Percentiles rank a stretch among this genome's conserved stretches.
Evolutionary conservation across 495 filamentous ascomycete genomes (phyloP).

Genomic region (Cudoniella acicularis): DNA sequence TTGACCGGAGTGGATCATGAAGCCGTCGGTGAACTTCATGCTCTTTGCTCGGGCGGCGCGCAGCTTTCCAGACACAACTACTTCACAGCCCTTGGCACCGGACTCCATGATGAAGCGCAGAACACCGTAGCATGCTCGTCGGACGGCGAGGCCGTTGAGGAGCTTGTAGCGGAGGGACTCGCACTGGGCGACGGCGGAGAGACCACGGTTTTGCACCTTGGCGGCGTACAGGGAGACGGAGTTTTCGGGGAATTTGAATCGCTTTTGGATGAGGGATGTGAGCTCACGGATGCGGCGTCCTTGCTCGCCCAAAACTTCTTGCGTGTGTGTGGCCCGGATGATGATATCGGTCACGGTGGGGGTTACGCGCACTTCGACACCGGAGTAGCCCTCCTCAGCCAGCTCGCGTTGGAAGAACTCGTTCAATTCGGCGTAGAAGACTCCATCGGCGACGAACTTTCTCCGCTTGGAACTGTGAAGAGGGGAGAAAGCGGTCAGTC

Average conservation of each 20-base stretch:
- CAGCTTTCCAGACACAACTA: constrained; percentile 98
- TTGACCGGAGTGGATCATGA: constrained; percentile 99
- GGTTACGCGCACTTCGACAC: constrained; percentile 98
- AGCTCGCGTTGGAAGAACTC: constrained; percentile 99
- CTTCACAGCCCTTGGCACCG: constrained; percentile 99
- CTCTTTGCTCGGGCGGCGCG: constrained; percentile 97
- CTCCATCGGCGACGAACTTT: constrained; percentile 99
- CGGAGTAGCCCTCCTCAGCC: constrained; percentile 99
- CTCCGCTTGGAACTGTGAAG: constrained; percentile 82
- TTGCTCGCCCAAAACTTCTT: constrained; percentile 99
- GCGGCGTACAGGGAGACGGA: constrained; percentile 98
- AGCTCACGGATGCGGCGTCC: constrained; percentile 99
- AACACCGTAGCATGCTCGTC: constrained; percentile 98
- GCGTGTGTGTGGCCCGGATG: constrained; percentile 99
- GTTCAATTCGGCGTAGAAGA: constrained; percentile 99
- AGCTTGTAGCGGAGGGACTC: constrained; percentile 99
- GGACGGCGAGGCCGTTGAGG: constrained; percentile 96
- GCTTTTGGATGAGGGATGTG: constrained; percentile 99
- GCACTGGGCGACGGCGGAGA: constrained; percentile 99
- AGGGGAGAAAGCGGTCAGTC: constrained; percentile 9
- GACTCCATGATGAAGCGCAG: constrained; percentile 99
- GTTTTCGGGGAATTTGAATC: constrained; percentile 99
- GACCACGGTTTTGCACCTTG: constrained; percentile 99
- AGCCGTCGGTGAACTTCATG: constrained; percentile 99
- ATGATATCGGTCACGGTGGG: constrained; percentile 99